Base-by-base conservation (phyloP, 1,284 basidiomycete genomes). In the Coniferiporia weirii region DNA sequence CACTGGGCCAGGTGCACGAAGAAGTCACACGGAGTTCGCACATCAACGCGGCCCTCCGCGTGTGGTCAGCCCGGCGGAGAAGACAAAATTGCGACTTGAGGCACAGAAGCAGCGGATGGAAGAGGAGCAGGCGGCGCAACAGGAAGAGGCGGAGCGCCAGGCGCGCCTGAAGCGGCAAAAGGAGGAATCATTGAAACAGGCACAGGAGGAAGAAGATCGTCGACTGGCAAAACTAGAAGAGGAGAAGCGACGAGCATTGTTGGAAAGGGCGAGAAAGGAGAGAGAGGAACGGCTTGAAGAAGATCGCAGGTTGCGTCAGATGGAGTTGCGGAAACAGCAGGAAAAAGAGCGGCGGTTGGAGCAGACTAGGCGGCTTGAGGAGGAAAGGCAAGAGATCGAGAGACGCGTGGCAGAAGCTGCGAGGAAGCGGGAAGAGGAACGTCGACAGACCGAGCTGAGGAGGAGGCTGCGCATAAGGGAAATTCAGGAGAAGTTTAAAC, bases 351-450 rank as follows among this genome's bases (percentile, higher is more conserved):
- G 78, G 51, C 70, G 84, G 51, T 56, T 80, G 52, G 77, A 81
- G 59, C 78, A 85, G 62, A 78, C 84, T 61, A 72, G 72, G 46
- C 76, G 76, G 64, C 61, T 82, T 55, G 83, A 87, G 61, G 73
- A 76, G 51, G 85, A 83, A 82, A 72, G 82, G 43, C 66, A 68
- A 27, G 80, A 83, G 52, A 78, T 83, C 60, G 74, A 75, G n/a
- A 70, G 72, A 49, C 72, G 76, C 43, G 74, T 71, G 0, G 76
- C 80, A 54, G 79, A 81, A 49, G 68, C 74, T 54, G 75, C 75
- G 27, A 76, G 72, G 63, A 74, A 74, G 57, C 74, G 76, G 53
- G 76, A 78, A 44, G 79, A 79, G 47, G 69, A 72, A 51, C 75
- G 75, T 46, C 76, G 68, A 61, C 72, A 69, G 47, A 74, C 75